Evolutionary conservation across 345 rosid genomes (phyloP).

Genomic region (Melastoma malabathricum): DNA sequence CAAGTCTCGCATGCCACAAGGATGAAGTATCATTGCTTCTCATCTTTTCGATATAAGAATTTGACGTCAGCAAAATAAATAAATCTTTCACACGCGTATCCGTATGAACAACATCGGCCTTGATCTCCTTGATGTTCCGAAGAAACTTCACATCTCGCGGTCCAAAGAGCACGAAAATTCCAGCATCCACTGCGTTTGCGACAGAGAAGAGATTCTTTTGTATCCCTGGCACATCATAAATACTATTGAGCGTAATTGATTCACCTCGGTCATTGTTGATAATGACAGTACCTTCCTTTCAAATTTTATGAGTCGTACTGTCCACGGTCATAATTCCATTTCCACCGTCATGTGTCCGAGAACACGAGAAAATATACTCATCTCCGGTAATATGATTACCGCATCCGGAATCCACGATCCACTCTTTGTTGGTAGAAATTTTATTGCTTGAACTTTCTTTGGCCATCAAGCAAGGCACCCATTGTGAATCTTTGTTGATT

Average conservation of each 20-base stretch:
- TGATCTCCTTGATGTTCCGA: slow-evolving; percentile 3
- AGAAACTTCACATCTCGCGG: slow-evolving; percentile 10
- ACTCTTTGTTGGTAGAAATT: not conserved
- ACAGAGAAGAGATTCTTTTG: slow-evolving; percentile 4
- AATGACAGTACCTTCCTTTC: slow-evolving; percentile 7
- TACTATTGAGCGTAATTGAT: slow-evolving; percentile 4
- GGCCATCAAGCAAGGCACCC: not conserved
- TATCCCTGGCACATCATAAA: slow-evolving; percentile 10
- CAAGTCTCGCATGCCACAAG: slow-evolving; percentile 8
- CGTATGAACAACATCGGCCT: slow-evolving; percentile 9
- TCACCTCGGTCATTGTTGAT: not conserved
- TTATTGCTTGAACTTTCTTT: not conserved
- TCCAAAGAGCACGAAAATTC: slow-evolving; percentile 6
- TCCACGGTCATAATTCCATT: slow-evolving; percentile 3
- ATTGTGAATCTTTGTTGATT: not conserved
- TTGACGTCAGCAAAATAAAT: slow-evolving; percentile 7
- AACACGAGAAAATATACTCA: slow-evolving; percentile 4
- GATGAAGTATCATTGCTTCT: slow-evolving; percentile 2
- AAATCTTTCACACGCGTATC: slow-evolving; percentile 1
- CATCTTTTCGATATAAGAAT: slow-evolving; percentile 2
- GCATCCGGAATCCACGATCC: slow-evolving; percentile 8
- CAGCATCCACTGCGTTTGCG: slow-evolving; percentile 1
- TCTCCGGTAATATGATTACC: slow-evolving; percentile 9
- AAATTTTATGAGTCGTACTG: slow-evolving; percentile 1
- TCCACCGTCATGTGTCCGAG: slow-evolving; percentile 2